Evolutionary conservation across 2,329 filamentous ascomycete genomes (phyloP).

Genomic region (Zymoseptoria ardabiliae): DNA sequence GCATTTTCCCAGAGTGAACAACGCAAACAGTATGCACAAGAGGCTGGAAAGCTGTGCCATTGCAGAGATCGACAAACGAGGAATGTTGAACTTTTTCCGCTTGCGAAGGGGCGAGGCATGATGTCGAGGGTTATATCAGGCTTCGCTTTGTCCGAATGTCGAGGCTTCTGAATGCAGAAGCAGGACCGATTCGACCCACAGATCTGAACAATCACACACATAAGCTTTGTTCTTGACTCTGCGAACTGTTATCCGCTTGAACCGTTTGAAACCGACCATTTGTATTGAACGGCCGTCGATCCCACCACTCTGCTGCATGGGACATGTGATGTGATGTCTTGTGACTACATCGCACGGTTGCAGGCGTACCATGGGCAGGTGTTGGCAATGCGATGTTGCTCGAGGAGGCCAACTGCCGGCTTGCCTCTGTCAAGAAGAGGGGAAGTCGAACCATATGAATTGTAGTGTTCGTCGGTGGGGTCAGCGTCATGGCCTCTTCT

Average conservation of each 20-base stretch:
- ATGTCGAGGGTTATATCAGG: not conserved
- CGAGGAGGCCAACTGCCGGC: no score
- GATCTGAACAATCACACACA: not conserved
- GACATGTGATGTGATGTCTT: no score
- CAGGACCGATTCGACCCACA: not conserved
- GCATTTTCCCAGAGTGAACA: not conserved
- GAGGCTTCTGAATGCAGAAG: not conserved
- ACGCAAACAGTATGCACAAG: slow-evolving; percentile 7
- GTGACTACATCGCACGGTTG: no score
- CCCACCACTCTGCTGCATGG: no score
- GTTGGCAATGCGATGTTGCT: no score
- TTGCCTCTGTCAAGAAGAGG: no score
- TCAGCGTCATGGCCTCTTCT: no score
- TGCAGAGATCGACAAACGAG: slow-evolving; percentile 2
- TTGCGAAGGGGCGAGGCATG: not conserved
- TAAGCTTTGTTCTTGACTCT: not conserved
- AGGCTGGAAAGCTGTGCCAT: slow-evolving; percentile 6
- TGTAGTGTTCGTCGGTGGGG: no score
- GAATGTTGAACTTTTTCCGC: slow-evolving; percentile 5
- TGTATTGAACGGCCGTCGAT: not conserved
- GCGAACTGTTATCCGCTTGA: not conserved
- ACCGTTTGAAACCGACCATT: not conserved
- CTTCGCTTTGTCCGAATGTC: not conserved
- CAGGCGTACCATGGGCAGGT: no score
- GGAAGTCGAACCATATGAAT: no score